phyloP scores from a whole-genome alignment of 305 asterid genomes.

The Solanum hybrid region DNA sequence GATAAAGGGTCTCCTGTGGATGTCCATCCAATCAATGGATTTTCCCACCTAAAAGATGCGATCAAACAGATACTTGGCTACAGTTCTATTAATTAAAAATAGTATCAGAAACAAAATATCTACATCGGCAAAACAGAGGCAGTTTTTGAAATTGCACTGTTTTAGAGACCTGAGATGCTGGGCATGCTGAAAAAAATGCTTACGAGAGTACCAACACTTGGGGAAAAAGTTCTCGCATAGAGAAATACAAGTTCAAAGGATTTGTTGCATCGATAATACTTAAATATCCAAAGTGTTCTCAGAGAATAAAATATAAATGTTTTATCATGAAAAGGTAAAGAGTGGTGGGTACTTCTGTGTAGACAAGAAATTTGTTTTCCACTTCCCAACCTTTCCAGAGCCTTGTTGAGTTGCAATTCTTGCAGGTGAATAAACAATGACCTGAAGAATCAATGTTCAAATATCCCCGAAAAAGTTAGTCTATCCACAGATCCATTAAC shows the following conservation, averaged over 20 bases:
- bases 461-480: not conserved
- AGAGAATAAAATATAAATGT: not conserved
- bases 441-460: not conserved
- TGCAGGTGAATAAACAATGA: constrained; percentile 16
- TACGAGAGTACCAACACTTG: not conserved
- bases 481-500: not conserved
- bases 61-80: not conserved
- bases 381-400: constrained; percentile 72
- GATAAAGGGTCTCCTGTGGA: constrained; percentile 97
- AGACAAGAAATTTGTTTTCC: constrained; percentile 77
- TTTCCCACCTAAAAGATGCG: constrained; percentile 63
- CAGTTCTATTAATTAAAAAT: not conserved
- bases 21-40: constrained; percentile 98
- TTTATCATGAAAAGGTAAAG: not conserved
- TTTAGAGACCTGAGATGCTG: not conserved
- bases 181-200: not conserved
- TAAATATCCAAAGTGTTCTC: not conserved
- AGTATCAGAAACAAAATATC: not conserved
- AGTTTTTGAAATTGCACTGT: not conserved
- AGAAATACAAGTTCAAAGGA: not conserved
- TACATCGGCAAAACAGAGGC: not conserved
- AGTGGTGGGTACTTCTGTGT: constrained; percentile 53
- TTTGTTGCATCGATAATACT: not conserved
- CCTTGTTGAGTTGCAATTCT: constrained; percentile 85
- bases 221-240: not conserved